Evolutionary conservation across 352 stramenopile genomes (phyloP).

Genomic region (Peronospora belbahrii): DNA sequence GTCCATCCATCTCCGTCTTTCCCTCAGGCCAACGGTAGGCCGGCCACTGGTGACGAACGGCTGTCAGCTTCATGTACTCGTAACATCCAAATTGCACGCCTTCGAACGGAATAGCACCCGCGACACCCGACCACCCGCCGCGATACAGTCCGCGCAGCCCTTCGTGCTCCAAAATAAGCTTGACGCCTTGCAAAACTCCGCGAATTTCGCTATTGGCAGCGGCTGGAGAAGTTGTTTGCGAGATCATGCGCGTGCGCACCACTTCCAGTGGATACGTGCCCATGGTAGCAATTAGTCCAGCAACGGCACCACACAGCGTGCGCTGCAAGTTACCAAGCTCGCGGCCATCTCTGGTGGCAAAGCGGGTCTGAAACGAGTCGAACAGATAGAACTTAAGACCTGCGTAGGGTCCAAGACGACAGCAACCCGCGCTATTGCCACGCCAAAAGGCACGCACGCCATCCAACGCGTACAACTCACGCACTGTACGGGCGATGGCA

Average conservation of each 20-base stretch:
- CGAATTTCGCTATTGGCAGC: constrained; percentile 38
- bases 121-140: constrained; percentile 51
- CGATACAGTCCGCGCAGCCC: constrained; percentile 67
- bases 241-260: constrained; percentile 75
- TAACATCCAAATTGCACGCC: constrained; percentile 82
- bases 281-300: constrained; percentile 64
- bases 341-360: constrained; percentile 16
- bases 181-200: constrained; percentile 47
- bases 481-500: constrained; percentile 35
- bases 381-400: constrained; percentile 80
- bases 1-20: constrained; percentile 56
- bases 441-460: constrained; percentile 72
- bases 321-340: constrained; percentile 45
- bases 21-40: constrained; percentile 52
- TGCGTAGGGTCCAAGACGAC: constrained; percentile 64
- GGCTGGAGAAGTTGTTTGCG: constrained; percentile 32
- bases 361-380: constrained; percentile 51
- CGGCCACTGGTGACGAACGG: constrained; percentile 40
- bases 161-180: constrained; percentile 52
- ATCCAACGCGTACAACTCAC: constrained; percentile 55
- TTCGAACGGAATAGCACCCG: constrained; percentile 72
- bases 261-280: constrained; percentile 77
- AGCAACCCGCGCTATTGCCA: constrained; percentile 69
- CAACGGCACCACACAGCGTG: constrained; percentile 46
- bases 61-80: constrained; percentile 65